Percentiles rank a stretch among this genome's conserved stretches.
These are phyloP conservation scores for Globisporangium parvum DNA, from an alignment of 352 stramenopile species.

Conservation along the genomic window DNA sequence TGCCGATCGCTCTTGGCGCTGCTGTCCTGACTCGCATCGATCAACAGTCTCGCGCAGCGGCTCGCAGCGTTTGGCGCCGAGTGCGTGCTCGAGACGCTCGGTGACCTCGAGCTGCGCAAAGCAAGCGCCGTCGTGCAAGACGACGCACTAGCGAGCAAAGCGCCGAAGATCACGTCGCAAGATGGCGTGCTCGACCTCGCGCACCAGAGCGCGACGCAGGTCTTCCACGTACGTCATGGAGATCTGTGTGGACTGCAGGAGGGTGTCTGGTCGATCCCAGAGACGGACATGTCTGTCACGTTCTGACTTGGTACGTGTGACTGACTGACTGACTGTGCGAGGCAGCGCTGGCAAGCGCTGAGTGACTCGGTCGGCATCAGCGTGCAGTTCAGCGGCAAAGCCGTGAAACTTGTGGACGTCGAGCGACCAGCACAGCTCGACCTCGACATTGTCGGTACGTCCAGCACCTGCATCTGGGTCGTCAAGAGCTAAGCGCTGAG, in stretches of 20 bases:
- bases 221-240: slow-evolving; percentile 45
- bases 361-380: slow-evolving; percentile 66
- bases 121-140: slow-evolving; percentile 41
- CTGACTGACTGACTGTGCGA: no score
- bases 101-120: slow-evolving; percentile 44
- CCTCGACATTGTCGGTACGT: slow-evolving; percentile 14
- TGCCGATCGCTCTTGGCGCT: background rate
- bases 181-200: slow-evolving; percentile 50
- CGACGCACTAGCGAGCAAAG: slow-evolving; percentile 44
- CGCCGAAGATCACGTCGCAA: slow-evolving; percentile 57
- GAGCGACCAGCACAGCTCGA: slow-evolving; percentile 39
- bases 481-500: background rate
- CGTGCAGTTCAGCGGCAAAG: slow-evolving; percentile 53
- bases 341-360: slow-evolving; percentile 69
- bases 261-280: no score
- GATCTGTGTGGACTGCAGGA: background rate
- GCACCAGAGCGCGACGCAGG: slow-evolving; percentile 35
- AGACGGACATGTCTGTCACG: no score
- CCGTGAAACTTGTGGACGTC: slow-evolving; percentile 67
- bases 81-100: slow-evolving; percentile 63
- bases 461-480: background rate
- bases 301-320: no score
- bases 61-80: slow-evolving; percentile 52
- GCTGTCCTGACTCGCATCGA: background rate
- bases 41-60: slow-evolving; percentile 30